Base-by-base conservation (phyloP, 2,329 filamentous ascomycete genomes). In the Aureobasidium musti region DNA sequence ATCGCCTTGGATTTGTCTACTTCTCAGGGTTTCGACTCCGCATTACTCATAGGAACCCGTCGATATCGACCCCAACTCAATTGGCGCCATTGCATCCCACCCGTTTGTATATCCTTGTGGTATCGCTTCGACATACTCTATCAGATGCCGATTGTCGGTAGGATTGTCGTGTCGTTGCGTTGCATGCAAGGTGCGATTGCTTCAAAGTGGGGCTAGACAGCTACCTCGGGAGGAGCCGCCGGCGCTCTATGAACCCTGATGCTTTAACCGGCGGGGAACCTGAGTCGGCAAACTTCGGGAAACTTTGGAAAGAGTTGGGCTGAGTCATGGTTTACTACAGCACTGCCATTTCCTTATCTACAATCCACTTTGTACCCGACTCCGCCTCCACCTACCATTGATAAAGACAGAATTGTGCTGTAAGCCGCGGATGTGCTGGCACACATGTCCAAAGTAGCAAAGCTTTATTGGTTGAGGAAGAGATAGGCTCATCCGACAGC, bases 91-190 rank as follows among this genome's bases (percentile, higher is more conserved):
- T 11, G 23, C 5, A 28, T 54, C 49, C 61, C 50, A 65, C 61
- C 50, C 39, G 14, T 41, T 39, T n/a, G n/a, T 23, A 28, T 10
- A 21, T 41, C 14, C 19, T 28, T 56, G 61, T 50, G 61, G 50
- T 56, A 65, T 65, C 61, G 61, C 61, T 37, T 47, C 23, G 13
- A 56, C 37, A 54, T 65, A 17, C 61, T 37, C 26, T 3, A 47
- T 65, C 41, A 21, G 50, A 65, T 45, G 61, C 61, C 61, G 61
- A 56, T 56, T 43, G 30, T 54, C 50, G 61, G 61, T 47, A 47
- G 61, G 49, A 65, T 54, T 41, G 50, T 54, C 50, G 37, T 26
- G 33, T 53, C 35, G 47, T 63, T 43, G 47, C 17, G 60, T 63
- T 43, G 60, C 60, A 63, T 53, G 45, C 47, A 41, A 41, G 35